Evolutionary conservation across 2,329 filamentous ascomycete species (phyloP), one percentile per base, ranked within the genome.

Genomic region (Aspergillus luchuensis): DNA sequence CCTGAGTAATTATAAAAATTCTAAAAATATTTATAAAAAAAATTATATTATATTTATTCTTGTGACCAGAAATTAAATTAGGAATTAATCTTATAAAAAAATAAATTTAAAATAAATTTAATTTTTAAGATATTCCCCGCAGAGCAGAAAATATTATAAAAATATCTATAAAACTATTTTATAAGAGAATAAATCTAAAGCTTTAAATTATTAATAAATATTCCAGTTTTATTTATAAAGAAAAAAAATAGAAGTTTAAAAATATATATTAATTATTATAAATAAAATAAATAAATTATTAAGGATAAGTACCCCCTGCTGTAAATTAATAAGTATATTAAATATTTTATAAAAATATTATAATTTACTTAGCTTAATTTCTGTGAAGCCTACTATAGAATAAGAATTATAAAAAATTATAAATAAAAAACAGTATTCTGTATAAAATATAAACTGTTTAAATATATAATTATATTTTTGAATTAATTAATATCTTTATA

Each of bases 371-470:
- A 23, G 23, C 6, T 23, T 23, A 2, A 28, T 10, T 1, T 28
- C 1, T 10, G 8, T 28, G 8, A 28, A 3, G 0, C 0, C 1
- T 28, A 28, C 2, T 4, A 28, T 28, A 39, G 2, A 39, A 39
- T 39, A n/a, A 7, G 1, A 1, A 39, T 8, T 39, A 39, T 15
- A 39, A 15, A 15, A 2, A 39, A n/a, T 28, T 28, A 15, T 15
- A 39, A 17, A 17, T 39, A 39, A 1, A 45, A 21, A 21, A 45
- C 19, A 21, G 19, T 19, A 45, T 45, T 19, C 19, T 45, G 23
- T 43, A 30, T 47, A 28, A 25, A 41, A 43, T 56, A 45, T 23
- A 21, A 41, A 51, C 30, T 11, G 17, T 56, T 30, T 56, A 49
- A 17, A n/a, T 38, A 25, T 17, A 19, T 30, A 19, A 5, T 30